Evolutionary conservation across 2,329 filamentous ascomycete genomes (phyloP).

Genomic region (Leptographium galeiforme): DNA sequence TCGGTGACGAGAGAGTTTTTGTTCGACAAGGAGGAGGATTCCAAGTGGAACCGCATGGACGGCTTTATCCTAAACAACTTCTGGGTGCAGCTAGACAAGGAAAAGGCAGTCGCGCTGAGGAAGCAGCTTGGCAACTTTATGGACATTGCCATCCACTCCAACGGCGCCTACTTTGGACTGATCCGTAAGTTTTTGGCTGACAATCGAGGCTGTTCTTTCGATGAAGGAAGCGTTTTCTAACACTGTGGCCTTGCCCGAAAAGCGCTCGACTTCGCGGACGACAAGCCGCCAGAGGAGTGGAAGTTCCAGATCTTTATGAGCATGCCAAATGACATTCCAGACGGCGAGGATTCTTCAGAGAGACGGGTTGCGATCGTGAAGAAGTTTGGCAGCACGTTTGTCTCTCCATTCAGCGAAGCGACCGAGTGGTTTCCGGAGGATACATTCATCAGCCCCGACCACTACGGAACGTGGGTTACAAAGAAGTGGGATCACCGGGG

Average conservation of each 20-base stretch:
- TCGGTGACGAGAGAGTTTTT: background rate
- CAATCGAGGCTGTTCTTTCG: background rate
- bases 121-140: slow-evolving; percentile 2
- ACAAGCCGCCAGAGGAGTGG: slow-evolving; percentile 1
- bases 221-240: background rate
- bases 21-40: background rate
- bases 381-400: background rate
- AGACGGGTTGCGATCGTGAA: background rate
- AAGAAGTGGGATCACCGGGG: slow-evolving; percentile 1
- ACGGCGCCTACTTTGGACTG: slow-evolving; percentile 1
- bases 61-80: slow-evolving; percentile 4
- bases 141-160: slow-evolving; percentile 2
- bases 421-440: slow-evolving; percentile 1
- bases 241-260: background rate
- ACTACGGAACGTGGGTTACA: slow-evolving; percentile 2
- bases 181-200: background rate
- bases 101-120: background rate
- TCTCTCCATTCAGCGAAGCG: slow-evolving; percentile 1
- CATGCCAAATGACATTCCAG: background rate
- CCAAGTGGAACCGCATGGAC: slow-evolving; percentile 1
- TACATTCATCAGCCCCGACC: slow-evolving; percentile 1
- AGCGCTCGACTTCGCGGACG: slow-evolving; percentile 2
- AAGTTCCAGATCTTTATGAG: slow-evolving; percentile 5
- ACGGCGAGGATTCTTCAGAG: background rate
- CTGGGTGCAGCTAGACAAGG: slow-evolving; percentile 1